These are phyloP conservation scores for Aspergillus ustus DNA, from an alignment of 2,329 filamentous ascomycete species.

Conservation along the genomic window DNA sequence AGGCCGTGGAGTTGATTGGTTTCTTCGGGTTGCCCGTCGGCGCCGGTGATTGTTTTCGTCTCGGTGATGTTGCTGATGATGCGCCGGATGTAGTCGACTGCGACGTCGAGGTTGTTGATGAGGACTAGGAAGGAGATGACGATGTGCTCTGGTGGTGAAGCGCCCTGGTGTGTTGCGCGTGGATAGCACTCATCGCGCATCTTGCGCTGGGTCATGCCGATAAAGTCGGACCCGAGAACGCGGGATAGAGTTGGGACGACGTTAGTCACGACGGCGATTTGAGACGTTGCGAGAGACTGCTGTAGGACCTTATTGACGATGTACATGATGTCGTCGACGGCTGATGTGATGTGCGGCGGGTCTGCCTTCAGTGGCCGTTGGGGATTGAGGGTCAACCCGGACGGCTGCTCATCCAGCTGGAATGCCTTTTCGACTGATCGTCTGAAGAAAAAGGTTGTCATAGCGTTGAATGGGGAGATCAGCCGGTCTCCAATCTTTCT, in stretches of 20 bases:
- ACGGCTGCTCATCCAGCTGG: conserved; percentile 87
- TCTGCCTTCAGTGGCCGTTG: conserved; percentile 74
- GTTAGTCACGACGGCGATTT: conserved; percentile 74
- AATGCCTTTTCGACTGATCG: conserved; percentile 97
- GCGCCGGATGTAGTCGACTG: conserved; percentile 85
- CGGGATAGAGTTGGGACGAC: conserved; percentile 79
- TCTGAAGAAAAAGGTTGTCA: conserved; percentile 97
- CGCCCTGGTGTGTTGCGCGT: conserved; percentile 75
- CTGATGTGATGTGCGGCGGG: conserved; percentile 88
- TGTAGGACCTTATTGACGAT: conserved; percentile 93
- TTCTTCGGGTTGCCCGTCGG: conserved; percentile 28
- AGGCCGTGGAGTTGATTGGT: conserved; percentile 58
- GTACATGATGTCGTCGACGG: conserved; percentile 99
- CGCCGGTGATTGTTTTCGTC: conserved; percentile 26
- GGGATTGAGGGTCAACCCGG: conserved; percentile 76
- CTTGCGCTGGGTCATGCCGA: conserved; percentile 95
- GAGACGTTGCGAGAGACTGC: conserved; percentile 82
- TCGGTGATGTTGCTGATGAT: conserved; percentile 75
- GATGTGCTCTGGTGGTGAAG: conserved; percentile 82
- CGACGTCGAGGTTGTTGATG: conserved; percentile 93
- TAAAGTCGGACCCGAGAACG: conserved; percentile 85
- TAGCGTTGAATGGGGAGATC: conserved; percentile 79
- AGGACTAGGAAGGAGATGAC: conserved; percentile 89
- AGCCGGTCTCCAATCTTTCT: conserved; percentile 78
- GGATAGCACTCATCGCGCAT: conserved; percentile 97